Base-by-base conservation (phyloP, 495 filamentous ascomycete species). In the Trichodelitschia bisporula region DNA sequence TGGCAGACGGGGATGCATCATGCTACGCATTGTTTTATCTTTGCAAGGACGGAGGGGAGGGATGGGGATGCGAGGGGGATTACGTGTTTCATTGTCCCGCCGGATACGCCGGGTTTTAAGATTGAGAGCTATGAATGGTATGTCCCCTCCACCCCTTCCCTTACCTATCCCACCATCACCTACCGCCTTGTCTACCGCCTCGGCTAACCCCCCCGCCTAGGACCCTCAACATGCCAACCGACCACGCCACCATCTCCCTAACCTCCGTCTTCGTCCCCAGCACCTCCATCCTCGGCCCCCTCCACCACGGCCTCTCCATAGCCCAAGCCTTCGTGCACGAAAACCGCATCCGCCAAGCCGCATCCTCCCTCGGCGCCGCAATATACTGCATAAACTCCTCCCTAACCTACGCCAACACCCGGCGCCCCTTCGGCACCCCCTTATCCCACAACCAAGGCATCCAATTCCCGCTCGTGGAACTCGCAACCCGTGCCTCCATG, bases 291-390 rank as follows among this genome's bases (percentile, higher is more conserved):
- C 43, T 69, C 11, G 62, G 63, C 1, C 30, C 39, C 2, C 12
- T 59, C 6, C 50, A 58, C 36, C 36, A 53, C 17, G 61, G 64
- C 4, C 50, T 69, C 12, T 50, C 57, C 9, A 58, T 69, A 13
- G 63, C 64, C 11, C 64, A 69, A 41, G 61, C 64, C 2, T 67
- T 71, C 40, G 59, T 66, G 4, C 62, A 69, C 40, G 66, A 71
- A 43, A 69, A 68, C 43, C 56, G 64, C 19, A 60, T 67, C 37
- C 55, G 63, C 19, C 61, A 71, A 47, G 64, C 63, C 2, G 65
- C 64, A 2, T 62, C 57, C 28, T 63, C 58, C 3, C 59, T 64
- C 29, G 64, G 65, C 13, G 61, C 62, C 0, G 61, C 62, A 4
- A 42, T 54, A 24, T 69, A 51, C 47, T 67, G 65, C 39, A 53